These are phyloP conservation scores for Ascochyta koolunga DNA, from an alignment of 2,329 filamentous ascomycete species.

Conservation along the genomic window DNA sequence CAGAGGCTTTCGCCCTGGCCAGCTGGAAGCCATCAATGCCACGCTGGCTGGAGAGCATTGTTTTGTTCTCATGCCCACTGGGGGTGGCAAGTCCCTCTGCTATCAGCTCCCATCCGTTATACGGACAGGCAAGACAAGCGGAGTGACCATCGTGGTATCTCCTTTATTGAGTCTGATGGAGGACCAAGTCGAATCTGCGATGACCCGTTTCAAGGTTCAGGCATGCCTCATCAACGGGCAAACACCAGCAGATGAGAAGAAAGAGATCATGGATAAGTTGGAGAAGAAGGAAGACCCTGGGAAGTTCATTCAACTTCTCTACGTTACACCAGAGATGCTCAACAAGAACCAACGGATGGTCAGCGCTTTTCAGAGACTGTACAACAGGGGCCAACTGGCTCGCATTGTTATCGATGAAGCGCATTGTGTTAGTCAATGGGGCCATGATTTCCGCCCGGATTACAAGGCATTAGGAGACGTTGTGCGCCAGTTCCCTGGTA, in stretches of 20 bases:
- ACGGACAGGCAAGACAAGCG: conserved; percentile 76
- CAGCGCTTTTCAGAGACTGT: conserved; percentile 69
- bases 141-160: conserved; percentile 93
- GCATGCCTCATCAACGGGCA: conserved; percentile 85
- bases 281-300: conserved; percentile 70
- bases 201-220: conserved; percentile 70
- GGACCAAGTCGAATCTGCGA: conserved; percentile 88
- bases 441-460: conserved; percentile 95
- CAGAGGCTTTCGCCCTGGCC: conserved; percentile 85
- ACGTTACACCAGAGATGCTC: conserved; percentile 97
- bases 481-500: conserved; percentile 72
- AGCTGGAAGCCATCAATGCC: conserved; percentile 94
- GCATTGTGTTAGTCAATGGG: conserved; percentile 99
- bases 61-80: conserved; percentile 97
- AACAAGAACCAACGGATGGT: conserved; percentile 77
- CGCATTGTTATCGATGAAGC: conserved; percentile 96
- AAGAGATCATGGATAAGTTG: conserved; percentile 69
- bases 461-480: conserved; percentile 86
- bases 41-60: conserved; percentile 86
- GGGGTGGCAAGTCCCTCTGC: conserved; percentile 94
- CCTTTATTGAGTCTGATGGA: conserved; percentile 95
- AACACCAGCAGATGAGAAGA: conserved; percentile 66
- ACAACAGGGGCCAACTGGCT: conserved; percentile 75
- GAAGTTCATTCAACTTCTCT: conserved; percentile 81
- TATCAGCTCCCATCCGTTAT: conserved; percentile 94